Percentiles rank a stretch among this genome's conserved stretches.
Evolutionary conservation across 768 basidiomycete genomes (phyloP).

Genomic region (Gloeopeniophorella convolvens): DNA sequence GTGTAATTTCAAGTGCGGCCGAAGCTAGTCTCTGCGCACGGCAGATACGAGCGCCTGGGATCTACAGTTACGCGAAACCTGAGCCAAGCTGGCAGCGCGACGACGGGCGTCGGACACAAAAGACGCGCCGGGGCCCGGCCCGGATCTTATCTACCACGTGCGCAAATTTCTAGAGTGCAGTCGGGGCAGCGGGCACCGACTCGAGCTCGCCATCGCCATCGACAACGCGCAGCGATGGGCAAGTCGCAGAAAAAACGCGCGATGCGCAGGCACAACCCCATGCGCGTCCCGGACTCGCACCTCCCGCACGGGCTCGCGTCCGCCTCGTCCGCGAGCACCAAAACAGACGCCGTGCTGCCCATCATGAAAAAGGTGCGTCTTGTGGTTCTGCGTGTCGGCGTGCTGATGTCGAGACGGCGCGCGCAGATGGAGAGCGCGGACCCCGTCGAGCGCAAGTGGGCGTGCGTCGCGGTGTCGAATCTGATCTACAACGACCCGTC

Average conservation of each 20-base stretch:
- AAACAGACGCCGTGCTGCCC: constrained; percentile 74
- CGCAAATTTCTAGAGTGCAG: too few relatives aligned
- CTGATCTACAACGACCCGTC: constrained; percentile 93
- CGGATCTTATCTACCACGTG: too few relatives aligned
- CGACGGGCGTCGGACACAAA: too few relatives aligned
- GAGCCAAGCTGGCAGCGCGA: too few relatives aligned
- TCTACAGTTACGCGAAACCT: too few relatives aligned
- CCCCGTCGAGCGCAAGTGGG: constrained; percentile 83
- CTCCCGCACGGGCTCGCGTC: constrained; percentile 75
- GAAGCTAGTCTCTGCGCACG: too few relatives aligned
- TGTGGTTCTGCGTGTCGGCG: background rate
- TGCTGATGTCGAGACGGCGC: background rate
- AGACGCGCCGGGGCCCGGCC: too few relatives aligned
- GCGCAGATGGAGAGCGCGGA: constrained; percentile 70
- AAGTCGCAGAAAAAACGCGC: constrained; percentile 86
- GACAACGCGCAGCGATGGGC: constrained; percentile 76
- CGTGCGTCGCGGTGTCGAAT: constrained; percentile 93
- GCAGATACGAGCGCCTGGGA: too few relatives aligned
- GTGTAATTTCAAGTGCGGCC: too few relatives aligned
- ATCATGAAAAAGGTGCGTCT: constrained; percentile 78
- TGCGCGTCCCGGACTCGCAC: constrained; percentile 91
- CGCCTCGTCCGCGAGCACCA: constrained; percentile 65
- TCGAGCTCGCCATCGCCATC: too few relatives aligned
- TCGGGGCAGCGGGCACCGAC: too few relatives aligned
- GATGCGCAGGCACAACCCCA: constrained; percentile 86